phyloP scores from a whole-genome alignment of 352 stramenopile genomes.

The Thraustotheca clavata region DNA sequence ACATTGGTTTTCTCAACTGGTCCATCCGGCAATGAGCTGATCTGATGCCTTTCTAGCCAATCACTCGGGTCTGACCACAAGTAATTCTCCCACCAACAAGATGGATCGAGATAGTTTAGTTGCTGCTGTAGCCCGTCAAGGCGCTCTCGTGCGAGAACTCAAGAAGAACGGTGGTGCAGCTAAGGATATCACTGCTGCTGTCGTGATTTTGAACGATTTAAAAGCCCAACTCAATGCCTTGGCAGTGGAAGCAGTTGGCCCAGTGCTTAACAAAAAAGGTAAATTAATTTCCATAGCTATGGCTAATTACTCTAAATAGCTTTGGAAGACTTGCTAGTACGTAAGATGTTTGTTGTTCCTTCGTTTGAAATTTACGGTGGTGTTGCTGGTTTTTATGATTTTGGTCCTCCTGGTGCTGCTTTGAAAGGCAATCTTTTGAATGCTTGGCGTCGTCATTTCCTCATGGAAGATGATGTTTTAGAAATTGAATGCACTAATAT shows the following conservation, averaged over 20 bases:
- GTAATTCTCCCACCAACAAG: background rate
- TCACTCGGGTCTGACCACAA: background rate
- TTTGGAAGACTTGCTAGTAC: conserved; percentile 96
- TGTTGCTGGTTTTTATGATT: conserved; percentile 98
- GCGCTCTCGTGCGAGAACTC: conserved; percentile 90
- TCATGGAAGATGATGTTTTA: conserved; percentile 97
- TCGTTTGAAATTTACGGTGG: conserved; percentile 99
- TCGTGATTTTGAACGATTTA: conserved; percentile 90
- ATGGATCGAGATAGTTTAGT: conserved; percentile 16
- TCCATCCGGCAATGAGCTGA: background rate
- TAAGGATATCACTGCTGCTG: conserved; percentile 83
- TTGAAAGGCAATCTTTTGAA: conserved; percentile 96
- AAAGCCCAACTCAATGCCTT: conserved; percentile 86
- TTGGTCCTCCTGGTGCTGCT: conserved; percentile 92
- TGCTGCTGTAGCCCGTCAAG: conserved; percentile 93
- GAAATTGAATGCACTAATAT: conserved; percentile 99
- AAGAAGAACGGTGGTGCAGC: conserved; percentile 92
- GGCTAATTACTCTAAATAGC: conserved; percentile 28
- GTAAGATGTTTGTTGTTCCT: conserved; percentile 99
- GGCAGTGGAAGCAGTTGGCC: conserved; percentile 56
- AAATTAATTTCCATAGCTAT: background rate
- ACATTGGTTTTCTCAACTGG: no score
- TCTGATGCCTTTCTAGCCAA: background rate
- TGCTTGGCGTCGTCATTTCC: conserved; percentile 97
- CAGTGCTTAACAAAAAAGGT: conserved; percentile 62